phyloP scores from a whole-genome alignment of 441 rosid genomes.

The Erodium moschatum region DNA sequence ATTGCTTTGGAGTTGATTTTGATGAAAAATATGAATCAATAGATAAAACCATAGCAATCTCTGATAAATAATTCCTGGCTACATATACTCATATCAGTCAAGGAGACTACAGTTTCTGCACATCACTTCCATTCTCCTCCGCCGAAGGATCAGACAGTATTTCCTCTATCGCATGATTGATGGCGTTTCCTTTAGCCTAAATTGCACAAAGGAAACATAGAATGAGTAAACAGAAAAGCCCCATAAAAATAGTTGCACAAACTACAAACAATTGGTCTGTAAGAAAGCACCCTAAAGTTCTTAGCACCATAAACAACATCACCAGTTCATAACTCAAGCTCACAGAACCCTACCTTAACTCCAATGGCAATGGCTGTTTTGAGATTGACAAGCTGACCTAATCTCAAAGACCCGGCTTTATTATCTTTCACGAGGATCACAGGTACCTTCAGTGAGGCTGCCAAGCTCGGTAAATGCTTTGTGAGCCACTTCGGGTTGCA shows the following conservation, averaged over 20 bases:
- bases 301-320: neutral
- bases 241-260: neutral
- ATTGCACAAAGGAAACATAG: neutral
- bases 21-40: too few relatives aligned
- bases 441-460: constrained; percentile 58
- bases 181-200: constrained; percentile 45
- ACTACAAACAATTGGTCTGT: neutral
- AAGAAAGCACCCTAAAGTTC: too few relatives aligned
- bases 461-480: constrained; percentile 61
- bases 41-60: too few relatives aligned
- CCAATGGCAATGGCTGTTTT: constrained; percentile 72
- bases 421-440: constrained; percentile 49
- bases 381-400: constrained; percentile 68
- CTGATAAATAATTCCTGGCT: neutral
- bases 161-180: constrained; percentile 35
- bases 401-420: constrained; percentile 55
- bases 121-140: neutral
- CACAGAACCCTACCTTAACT: constrained; percentile 36
- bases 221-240: neutral
- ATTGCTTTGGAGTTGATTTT: too few relatives aligned
- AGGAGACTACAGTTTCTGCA: neutral
- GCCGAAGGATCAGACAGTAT: constrained; percentile 21
- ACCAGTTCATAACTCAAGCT: neutral
- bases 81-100: neutral
- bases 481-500: constrained; percentile 73